phyloP scores from a whole-genome alignment of 2,329 filamentous ascomycete species.

The Epichloe typhina region DNA sequence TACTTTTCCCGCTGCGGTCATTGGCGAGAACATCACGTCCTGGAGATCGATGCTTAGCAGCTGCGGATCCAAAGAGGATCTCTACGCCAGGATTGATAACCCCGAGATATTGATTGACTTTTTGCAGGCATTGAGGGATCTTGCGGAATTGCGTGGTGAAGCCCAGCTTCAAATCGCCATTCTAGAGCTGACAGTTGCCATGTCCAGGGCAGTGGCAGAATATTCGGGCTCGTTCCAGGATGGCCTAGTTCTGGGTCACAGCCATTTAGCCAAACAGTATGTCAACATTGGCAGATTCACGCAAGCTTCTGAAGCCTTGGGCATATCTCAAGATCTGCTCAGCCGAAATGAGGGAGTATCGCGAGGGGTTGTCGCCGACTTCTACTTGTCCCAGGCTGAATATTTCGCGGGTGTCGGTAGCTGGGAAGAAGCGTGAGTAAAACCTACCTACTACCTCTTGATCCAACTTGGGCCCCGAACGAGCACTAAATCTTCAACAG shows the following conservation, averaged over 20 bases:
- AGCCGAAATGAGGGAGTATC: slow-evolving; percentile 23
- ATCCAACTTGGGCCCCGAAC: background rate
- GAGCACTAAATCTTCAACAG: slow-evolving; percentile 10
- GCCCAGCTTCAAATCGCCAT: slow-evolving; percentile 31
- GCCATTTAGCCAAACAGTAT: slow-evolving; percentile 38
- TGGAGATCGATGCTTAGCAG: slow-evolving; percentile 32
- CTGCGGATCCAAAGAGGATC: slow-evolving; percentile 25
- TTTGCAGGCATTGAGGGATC: slow-evolving; percentile 36
- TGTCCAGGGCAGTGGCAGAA: slow-evolving; percentile 25
- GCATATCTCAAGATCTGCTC: slow-evolving; percentile 39
- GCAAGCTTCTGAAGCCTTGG: slow-evolving; percentile 40
- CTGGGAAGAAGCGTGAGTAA: slow-evolving; percentile 41
- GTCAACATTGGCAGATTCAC: slow-evolving; percentile 37
- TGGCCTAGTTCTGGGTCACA: slow-evolving; percentile 31
- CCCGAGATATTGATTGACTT: slow-evolving; percentile 34
- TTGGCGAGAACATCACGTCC: slow-evolving; percentile 23
- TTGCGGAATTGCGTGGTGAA: slow-evolving; percentile 37
- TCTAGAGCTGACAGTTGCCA: slow-evolving; percentile 29
- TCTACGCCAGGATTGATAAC: slow-evolving; percentile 35
- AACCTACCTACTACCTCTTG: background rate
- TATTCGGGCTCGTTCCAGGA: slow-evolving; percentile 20
- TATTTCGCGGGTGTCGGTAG: slow-evolving; percentile 57
- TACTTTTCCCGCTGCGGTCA: slow-evolving; percentile 17
- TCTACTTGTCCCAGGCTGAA: slow-evolving; percentile 62
- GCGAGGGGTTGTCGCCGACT: slow-evolving; percentile 31